A percentile compares a stretch with the other conserved stretches of the same genome.
phyloP scores from a whole-genome alignment of 1,139 yeast species.

The Scheffersomyces lignicola region DNA sequence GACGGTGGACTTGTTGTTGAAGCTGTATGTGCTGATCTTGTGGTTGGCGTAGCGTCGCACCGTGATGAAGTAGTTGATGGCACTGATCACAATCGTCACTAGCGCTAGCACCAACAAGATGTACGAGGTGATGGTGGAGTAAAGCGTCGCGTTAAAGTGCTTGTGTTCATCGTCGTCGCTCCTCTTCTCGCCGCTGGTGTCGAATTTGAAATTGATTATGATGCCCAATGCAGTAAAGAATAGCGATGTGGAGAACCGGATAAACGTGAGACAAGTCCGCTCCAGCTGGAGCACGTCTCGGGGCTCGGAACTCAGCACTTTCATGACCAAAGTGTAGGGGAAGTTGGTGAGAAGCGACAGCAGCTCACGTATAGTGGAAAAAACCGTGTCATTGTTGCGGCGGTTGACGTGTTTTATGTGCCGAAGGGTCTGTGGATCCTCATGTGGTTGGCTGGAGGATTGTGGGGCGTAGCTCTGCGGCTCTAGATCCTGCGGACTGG shows the following conservation, averaged over 20 bases:
- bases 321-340: constrained; percentile 31
- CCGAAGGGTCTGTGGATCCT: too few relatives aligned
- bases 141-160: constrained; percentile 16
- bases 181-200: constrained; percentile 22
- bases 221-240: constrained; percentile 55
- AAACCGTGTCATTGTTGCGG: too few relatives aligned
- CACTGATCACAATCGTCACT: constrained; percentile 39
- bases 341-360: constrained; percentile 8
- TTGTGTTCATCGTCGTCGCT: constrained; percentile 10
- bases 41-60: constrained; percentile 46
- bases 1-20: constrained; percentile 39
- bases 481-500: too few relatives aligned
- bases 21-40: constrained; percentile 41
- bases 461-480: too few relatives aligned
- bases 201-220: constrained; percentile 49
- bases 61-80: constrained; percentile 46
- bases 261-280: constrained; percentile 54
- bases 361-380: constrained; percentile 5
- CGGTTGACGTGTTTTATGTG: too few relatives aligned
- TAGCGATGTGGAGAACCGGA: constrained; percentile 51
- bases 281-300: constrained; percentile 64
- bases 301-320: constrained; percentile 54
- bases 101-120: constrained; percentile 43
- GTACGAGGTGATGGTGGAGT: constrained; percentile 36
- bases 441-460: too few relatives aligned